These are phyloP conservation scores for Drechslerella dactyloides DNA, from an alignment of 2,329 filamentous ascomycete genomes.

Conservation along the genomic window DNA sequence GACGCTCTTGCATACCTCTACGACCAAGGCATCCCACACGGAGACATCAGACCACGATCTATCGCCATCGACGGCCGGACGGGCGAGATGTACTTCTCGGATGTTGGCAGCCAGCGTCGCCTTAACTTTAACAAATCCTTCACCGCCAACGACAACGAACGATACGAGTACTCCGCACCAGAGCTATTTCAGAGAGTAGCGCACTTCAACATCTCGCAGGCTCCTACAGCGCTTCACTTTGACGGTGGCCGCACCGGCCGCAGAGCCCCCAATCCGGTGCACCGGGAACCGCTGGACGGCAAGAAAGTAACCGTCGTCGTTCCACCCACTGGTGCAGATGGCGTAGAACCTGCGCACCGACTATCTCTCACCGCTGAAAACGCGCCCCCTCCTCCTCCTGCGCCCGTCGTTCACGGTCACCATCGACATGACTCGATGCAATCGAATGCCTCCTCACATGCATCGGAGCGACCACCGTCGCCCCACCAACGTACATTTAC, in stretches of 20 bases:
- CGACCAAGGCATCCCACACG: constrained; percentile 68
- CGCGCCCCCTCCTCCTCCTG: not conserved
- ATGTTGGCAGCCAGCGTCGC: constrained; percentile 60
- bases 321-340: constrained; percentile 30
- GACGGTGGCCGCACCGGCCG: constrained; percentile 41
- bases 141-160: constrained; percentile 52
- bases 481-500: constrained; percentile 55
- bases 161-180: constrained; percentile 75
- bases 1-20: constrained; percentile 74
- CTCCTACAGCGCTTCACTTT: constrained; percentile 39
- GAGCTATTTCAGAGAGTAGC: constrained; percentile 64
- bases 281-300: constrained; percentile 20
- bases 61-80: constrained; percentile 68
- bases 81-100: constrained; percentile 72
- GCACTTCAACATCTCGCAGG: constrained; percentile 43
- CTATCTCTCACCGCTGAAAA: constrained; percentile 19
- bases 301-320: constrained; percentile 20
- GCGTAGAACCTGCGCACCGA: constrained; percentile 29
- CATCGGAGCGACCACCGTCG: constrained; percentile 52
- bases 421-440: constrained; percentile 3
- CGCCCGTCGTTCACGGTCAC: not conserved
- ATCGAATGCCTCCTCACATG: constrained; percentile 15
- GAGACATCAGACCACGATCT: constrained; percentile 73
- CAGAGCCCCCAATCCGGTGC: constrained; percentile 15
- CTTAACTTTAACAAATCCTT: constrained; percentile 36